These are phyloP conservation scores for Bruguiera gymnorhiza DNA, from an alignment of 345 rosid species.

Conservation along the genomic window DNA sequence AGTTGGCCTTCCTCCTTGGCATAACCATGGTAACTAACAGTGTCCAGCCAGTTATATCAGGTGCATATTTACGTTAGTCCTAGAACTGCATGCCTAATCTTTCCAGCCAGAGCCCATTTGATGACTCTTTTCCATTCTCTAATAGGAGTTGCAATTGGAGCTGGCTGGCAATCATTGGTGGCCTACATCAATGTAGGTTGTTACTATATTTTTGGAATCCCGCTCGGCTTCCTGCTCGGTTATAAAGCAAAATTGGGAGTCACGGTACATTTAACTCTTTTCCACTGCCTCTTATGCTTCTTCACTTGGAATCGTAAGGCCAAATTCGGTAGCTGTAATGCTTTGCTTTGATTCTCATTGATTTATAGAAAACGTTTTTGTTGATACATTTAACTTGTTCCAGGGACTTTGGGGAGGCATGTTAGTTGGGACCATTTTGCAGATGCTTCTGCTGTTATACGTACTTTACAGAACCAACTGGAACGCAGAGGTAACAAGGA, in stretches of 20 bases:
- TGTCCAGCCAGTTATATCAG: constrained; percentile 81
- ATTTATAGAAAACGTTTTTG: no score
- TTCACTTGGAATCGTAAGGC: no score
- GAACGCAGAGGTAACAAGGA: constrained; percentile 62
- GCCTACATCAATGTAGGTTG: constrained; percentile 75
- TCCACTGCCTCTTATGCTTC: neutral
- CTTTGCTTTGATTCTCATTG: no score
- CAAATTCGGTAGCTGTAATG: no score
- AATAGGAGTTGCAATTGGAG: constrained; percentile 80
- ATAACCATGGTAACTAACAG: constrained; percentile 81
- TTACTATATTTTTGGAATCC: constrained; percentile 69
- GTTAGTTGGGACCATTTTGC: constrained; percentile 71
- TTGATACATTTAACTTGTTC: neutral
- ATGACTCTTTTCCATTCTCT: neutral
- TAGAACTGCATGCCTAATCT: neutral
- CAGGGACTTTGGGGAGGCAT: constrained; percentile 90
- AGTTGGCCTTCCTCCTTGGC: constrained; percentile 63
- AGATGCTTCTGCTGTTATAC: constrained; percentile 51
- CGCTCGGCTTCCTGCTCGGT: constrained; percentile 71
- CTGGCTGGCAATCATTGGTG: constrained; percentile 84
- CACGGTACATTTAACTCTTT: constrained; percentile 32
- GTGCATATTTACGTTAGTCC: constrained; percentile 19
- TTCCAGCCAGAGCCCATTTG: neutral
- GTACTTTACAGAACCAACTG: constrained; percentile 66
- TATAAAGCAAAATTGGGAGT: constrained; percentile 60